These are phyloP conservation scores for Xylaria digitata DNA, from an alignment of 2,329 filamentous ascomycete genomes.

Conservation along the genomic window DNA sequence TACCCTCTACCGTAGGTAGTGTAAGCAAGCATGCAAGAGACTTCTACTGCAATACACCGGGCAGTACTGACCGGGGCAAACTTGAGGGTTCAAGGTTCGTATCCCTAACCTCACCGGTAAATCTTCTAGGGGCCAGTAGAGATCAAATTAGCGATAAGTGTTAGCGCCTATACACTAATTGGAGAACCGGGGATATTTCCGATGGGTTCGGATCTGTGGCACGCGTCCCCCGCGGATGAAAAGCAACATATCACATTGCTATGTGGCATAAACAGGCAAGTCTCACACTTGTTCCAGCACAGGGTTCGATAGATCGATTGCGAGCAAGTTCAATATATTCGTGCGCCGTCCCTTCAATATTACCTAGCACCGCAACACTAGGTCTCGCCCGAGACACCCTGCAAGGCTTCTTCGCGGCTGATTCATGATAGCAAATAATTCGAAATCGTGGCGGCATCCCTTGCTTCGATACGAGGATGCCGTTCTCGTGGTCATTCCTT, in stretches of 20 bases:
- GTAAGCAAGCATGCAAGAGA: slow-evolving; percentile 3
- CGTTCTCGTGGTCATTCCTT: background rate
- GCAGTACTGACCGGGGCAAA: no score
- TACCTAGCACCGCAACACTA: background rate
- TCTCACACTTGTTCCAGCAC: background rate
- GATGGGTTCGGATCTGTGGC: background rate
- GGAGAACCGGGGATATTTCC: slow-evolving; percentile 8
- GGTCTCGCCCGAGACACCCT: background rate
- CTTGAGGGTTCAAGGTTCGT: background rate
- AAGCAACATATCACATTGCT: slow-evolving; percentile 8
- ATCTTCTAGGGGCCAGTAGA: background rate
- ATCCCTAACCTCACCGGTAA: background rate
- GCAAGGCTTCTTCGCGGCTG: background rate
- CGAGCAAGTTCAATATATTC: background rate
- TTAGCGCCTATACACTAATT: background rate
- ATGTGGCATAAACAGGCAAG: background rate
- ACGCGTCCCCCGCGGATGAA: background rate
- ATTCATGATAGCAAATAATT: background rate
- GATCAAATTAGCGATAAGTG: background rate
- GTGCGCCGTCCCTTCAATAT: background rate
- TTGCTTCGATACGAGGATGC: background rate
- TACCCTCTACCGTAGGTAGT: background rate
- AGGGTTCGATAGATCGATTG: background rate
- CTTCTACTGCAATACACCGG: slow-evolving; percentile 3
- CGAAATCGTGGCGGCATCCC: background rate